Base-by-base conservation (phyloP, 805 yeast genomes). In the Candida peoriensis region DNA sequence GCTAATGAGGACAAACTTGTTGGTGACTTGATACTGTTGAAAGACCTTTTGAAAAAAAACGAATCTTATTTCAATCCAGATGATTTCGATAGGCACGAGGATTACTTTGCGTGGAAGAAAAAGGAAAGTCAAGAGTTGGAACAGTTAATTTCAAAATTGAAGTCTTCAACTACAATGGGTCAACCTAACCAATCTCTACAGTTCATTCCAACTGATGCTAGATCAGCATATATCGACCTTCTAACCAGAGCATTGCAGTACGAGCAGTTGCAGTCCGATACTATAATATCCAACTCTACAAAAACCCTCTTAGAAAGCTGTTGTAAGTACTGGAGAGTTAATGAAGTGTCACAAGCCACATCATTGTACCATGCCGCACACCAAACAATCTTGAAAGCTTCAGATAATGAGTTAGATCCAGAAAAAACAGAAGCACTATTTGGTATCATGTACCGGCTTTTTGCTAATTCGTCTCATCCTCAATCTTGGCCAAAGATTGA, bases 301-400 rank as follows among this genome's bases (percentile, higher is more conserved):
- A 52, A 57, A 7, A 64, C 62, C 29, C 52, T 81, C 10, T 46
- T 81, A 4, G 54, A 50, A 1, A 53, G 64, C 12, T 71, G 74
- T 35, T 60, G 74, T 6, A 64, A 61, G 26, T 62, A 72, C 34
- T 83, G 93, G 93, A 60, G 82, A 38, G 54, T 81, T 5, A 70
- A 68, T 39, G 54, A 53, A 6, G 60, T 76, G 0, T 63, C 84
- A 0, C 58, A 72, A 32, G 71, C 76, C 0, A 63, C 71, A 1
- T 45, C 74, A 7, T 39, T 78, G 6, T 74, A 68, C 36, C 68
- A 76, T 5, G 79, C 81, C 1, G 66, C 70, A 2, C 66, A 66
- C 39, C 51, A 47, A 9, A 50, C 61, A 8, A 46, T 65, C 10
- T 45, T 66, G 26, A 51, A 48, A 24, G 38, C 39, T 28, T 20